phyloP scores from a whole-genome alignment of 495 filamentous ascomycete genomes.

The Lophiotrema nucula region DNA sequence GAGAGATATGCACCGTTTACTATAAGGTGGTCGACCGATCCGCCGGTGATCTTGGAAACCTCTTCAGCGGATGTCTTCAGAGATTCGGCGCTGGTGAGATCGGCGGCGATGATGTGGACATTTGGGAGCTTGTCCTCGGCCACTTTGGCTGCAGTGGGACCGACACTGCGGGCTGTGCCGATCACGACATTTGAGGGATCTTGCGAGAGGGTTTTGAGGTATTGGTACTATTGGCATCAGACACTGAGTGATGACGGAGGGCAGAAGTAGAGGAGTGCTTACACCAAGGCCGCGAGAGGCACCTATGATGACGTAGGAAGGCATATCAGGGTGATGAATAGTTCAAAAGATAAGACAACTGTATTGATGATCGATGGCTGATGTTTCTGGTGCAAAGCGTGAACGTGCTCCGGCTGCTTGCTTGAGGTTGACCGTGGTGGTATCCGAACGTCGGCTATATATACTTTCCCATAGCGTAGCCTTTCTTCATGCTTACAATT shows the following conservation, averaged over 20 bases:
- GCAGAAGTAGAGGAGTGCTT: not conserved
- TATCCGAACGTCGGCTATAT: too few relatives aligned
- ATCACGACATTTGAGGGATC: constrained; percentile 24
- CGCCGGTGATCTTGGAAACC: constrained; percentile 19
- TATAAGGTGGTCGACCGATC: constrained; percentile 33
- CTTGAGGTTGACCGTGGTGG: too few relatives aligned
- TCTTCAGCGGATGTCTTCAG: constrained; percentile 25
- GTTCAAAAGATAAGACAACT: too few relatives aligned
- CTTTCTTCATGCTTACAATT: too few relatives aligned
- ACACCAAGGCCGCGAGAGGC: constrained; percentile 30
- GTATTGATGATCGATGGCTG: too few relatives aligned
- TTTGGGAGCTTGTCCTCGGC: constrained; percentile 28
- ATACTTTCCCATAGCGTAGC: too few relatives aligned
- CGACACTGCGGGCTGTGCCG: constrained; percentile 14
- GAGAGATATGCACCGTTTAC: constrained; percentile 34
- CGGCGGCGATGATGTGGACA: constrained; percentile 30
- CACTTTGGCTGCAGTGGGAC: constrained; percentile 10
- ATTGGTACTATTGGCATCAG: constrained; percentile 21
- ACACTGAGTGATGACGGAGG: not conserved
- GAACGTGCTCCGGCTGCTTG: too few relatives aligned
- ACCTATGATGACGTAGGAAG: constrained; percentile 25
- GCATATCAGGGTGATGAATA: too few relatives aligned
- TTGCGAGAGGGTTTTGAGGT: constrained; percentile 17
- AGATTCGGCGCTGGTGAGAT: constrained; percentile 26
- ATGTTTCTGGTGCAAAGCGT: too few relatives aligned